Percentiles rank a stretch among this genome's conserved stretches.
phyloP scores from a whole-genome alignment of 768 basidiomycete genomes.

The Tricholoma matsutake region DNA sequence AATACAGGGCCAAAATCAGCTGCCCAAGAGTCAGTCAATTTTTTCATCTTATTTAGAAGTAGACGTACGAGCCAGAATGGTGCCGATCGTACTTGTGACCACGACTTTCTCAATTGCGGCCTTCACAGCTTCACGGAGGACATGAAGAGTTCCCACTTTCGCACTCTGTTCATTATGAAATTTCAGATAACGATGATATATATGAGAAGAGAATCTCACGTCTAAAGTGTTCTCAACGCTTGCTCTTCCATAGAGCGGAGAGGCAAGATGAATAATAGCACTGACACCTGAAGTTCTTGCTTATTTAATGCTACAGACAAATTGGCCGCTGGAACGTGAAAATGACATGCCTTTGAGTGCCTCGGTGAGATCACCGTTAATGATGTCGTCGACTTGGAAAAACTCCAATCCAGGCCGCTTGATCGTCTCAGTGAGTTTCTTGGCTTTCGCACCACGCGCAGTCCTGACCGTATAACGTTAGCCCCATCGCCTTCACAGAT shows the following conservation, averaged over 20 bases:
- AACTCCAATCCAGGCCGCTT: constrained; percentile 30
- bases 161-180: constrained; percentile 14
- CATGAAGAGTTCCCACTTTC: constrained; percentile 26
- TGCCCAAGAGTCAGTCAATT: neutral
- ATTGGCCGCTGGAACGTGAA: too few relatives aligned
- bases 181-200: neutral
- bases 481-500: neutral
- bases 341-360: constrained; percentile 18
- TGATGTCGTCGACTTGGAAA: constrained; percentile 17
- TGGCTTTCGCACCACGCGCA: constrained; percentile 29
- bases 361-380: constrained; percentile 11
- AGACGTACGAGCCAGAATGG: constrained; percentile 26
- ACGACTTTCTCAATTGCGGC: constrained; percentile 28
- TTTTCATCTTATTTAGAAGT: too few relatives aligned
- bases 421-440: constrained; percentile 17
- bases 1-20: constrained; percentile 22
- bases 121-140: constrained; percentile 24
- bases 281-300: constrained; percentile 28
- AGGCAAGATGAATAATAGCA: constrained; percentile 39
- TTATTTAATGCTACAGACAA: neutral
- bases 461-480: constrained; percentile 20
- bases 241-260: constrained; percentile 20
- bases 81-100: constrained; percentile 33
- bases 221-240: constrained; percentile 17
- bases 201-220: constrained; percentile 7